Conservation (phyloP, 106 monocot species). For the Ottelia alismoides region DNA sequence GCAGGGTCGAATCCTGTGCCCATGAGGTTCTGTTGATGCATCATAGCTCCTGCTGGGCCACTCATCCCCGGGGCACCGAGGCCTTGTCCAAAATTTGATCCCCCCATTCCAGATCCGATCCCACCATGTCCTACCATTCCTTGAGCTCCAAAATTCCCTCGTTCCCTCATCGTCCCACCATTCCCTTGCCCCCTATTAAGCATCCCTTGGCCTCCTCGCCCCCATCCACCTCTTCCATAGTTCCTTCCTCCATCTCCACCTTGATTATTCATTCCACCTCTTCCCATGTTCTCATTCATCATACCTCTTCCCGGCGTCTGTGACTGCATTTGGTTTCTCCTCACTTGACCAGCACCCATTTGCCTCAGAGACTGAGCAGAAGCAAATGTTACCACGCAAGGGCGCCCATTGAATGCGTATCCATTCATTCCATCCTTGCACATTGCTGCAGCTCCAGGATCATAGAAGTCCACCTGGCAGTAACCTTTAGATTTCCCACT, state of each 20-base stretch:
- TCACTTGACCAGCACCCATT: slow-evolving; percentile 30
- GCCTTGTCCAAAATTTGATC: slow-evolving; percentile 23
- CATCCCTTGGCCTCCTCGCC: slow-evolving; percentile 27
- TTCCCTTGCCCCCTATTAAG: slow-evolving; percentile 24
- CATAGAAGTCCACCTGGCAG: slow-evolving; percentile 82
- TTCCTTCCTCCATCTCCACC: slow-evolving; percentile 12
- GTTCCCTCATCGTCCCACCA: slow-evolving; percentile 26
- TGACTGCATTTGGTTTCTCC: slow-evolving; percentile 24
- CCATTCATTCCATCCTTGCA: slow-evolving; percentile 90
- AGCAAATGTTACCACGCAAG: slow-evolving; percentile 72
- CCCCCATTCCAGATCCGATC: too few relatives aligned
- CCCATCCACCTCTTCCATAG: slow-evolving; percentile 19
- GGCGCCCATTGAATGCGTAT: slow-evolving; percentile 52
- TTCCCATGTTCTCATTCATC: slow-evolving; percentile 23
- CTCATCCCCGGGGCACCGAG: slow-evolving; percentile 16
- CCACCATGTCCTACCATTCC: slow-evolving; percentile 13
- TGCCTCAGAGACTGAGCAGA: slow-evolving; percentile 37
- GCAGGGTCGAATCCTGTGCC: slow-evolving; percentile 50
- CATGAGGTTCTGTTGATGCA: slow-evolving; percentile 48
- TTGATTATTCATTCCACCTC: slow-evolving; percentile 16
- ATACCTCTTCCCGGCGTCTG: slow-evolving; percentile 27
- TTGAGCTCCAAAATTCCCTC: slow-evolving; percentile 20
- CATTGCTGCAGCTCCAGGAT: slow-evolving; percentile 37
- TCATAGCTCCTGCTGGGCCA: slow-evolving; percentile 22
- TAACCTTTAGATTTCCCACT: slow-evolving; percentile 94